Evolutionary conservation across 352 stramenopile genomes (phyloP).

Genomic region (Pythium biforme): DNA sequence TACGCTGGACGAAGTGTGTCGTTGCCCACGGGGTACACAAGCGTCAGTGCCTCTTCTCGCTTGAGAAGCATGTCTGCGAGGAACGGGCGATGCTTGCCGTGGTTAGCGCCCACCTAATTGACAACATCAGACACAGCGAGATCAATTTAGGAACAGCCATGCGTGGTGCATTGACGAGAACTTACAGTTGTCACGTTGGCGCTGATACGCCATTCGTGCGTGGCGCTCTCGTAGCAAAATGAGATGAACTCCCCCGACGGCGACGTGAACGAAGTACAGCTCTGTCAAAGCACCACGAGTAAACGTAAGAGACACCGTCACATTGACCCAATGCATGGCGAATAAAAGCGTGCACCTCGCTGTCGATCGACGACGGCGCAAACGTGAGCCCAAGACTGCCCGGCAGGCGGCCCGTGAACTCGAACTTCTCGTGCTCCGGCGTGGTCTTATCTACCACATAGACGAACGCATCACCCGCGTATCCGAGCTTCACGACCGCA

Average conservation of each 20-base stretch:
- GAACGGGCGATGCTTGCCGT: slow-evolving; percentile 15
- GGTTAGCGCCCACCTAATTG: slow-evolving; percentile 16
- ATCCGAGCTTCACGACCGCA: slow-evolving; percentile 45
- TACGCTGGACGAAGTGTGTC: slow-evolving; percentile 42
- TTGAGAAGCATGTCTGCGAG: slow-evolving; percentile 27
- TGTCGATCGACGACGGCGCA: slow-evolving; percentile 40
- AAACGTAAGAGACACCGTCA: background rate
- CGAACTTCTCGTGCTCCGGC: slow-evolving; percentile 33
- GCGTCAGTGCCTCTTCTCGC: slow-evolving; percentile 32
- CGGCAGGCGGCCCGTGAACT: slow-evolving; percentile 33
- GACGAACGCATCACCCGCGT: slow-evolving; percentile 40
- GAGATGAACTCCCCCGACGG: slow-evolving; percentile 19
- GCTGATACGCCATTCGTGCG: slow-evolving; percentile 25
- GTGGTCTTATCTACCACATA: slow-evolving; percentile 47
- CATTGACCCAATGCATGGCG: background rate
- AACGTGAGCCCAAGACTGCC: slow-evolving; percentile 34
- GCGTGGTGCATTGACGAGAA: background rate
- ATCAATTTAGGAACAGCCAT: background rate
- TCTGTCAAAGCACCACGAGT: background rate
- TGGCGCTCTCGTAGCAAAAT: slow-evolving; percentile 32
- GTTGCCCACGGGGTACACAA: slow-evolving; percentile 44
- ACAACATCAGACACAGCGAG: background rate
- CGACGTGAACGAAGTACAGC: slow-evolving; percentile 30
- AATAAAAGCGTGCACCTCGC: slow-evolving; percentile 3
- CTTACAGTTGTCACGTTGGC: slow-evolving; percentile 27